Base-by-base conservation (phyloP, 2,329 filamentous ascomycete genomes). In the Penicillium thymicola region DNA sequence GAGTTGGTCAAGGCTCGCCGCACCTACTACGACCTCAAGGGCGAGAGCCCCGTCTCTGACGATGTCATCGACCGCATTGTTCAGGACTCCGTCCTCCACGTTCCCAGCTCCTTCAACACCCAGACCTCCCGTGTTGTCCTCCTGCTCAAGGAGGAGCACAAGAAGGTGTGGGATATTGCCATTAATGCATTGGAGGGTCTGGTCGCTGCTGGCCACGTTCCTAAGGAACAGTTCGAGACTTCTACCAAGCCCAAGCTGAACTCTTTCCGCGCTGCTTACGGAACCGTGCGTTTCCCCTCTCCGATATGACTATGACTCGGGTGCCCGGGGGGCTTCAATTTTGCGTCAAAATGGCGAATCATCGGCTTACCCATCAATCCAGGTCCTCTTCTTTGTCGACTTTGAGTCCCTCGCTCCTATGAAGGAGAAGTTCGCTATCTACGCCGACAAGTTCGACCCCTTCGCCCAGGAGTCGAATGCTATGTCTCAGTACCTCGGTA, bases 101-200 rank as follows among this genome's bases (percentile, higher is more conserved):
- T 87, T 1, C 92, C 92, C 49, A 88, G 84, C 51, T 87, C 87
- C 64, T 96, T 95, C 86, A 96, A 96, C 85, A 88, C 85, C 44
- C 92, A 96, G 81, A 85, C 85, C 65, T 87, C 89, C 66, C 87
- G 92, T 59, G 78, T 88, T 55, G 83, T 95, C 42, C 82, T 96
- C 53, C 84, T 96, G 55, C 82, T 93, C 69, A 89, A 88, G 72
- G 85, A 84, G 64, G 89, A 96, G 75, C 92, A 96, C 81, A 85
- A 91, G 69, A 90, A 90, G 81, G 85, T 96, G 68, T 96, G 91
- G 92, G 86, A 90, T 71, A 81, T 91, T 59, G 81, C 86, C 57
- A 79, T 92, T 58, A 85, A 87, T 78, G 79, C 80, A 23, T 82
- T 91, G 64, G 69, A 71, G 64, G 65, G 66, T 1, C 67, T 71